phyloP scores from a whole-genome alignment of 2,329 filamentous ascomycete species.

The Acarospora socialis region DNA sequence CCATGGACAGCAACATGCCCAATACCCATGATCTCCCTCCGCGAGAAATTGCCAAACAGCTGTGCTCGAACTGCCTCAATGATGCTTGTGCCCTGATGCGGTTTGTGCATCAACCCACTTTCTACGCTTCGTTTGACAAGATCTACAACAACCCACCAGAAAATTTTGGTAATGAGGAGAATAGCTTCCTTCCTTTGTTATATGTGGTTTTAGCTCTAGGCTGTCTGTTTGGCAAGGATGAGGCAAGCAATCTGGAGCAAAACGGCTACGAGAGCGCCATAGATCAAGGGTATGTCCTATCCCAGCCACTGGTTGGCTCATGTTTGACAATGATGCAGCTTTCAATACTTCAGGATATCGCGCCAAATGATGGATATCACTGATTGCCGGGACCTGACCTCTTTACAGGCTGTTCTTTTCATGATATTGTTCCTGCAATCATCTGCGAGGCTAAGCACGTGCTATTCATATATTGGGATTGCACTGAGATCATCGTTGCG shows the following conservation, averaged over 20 bases:
- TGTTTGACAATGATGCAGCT: slow-evolving; percentile 29
- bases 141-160: slow-evolving; percentile 59
- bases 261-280: slow-evolving; percentile 36
- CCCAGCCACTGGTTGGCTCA: slow-evolving; percentile 6
- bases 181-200: slow-evolving; percentile 53
- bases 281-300: slow-evolving; percentile 37
- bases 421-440: slow-evolving; percentile 72
- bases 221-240: slow-evolving; percentile 53
- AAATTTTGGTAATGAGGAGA: slow-evolving; percentile 48
- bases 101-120: slow-evolving; percentile 68
- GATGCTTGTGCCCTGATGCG: slow-evolving; percentile 51
- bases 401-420: slow-evolving; percentile 61
- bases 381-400: slow-evolving; percentile 56
- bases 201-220: slow-evolving; percentile 59
- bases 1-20: slow-evolving; percentile 40
- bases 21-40: slow-evolving; percentile 56
- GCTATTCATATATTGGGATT: slow-evolving; percentile 68
- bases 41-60: slow-evolving; percentile 38
- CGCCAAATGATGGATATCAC: slow-evolving; percentile 48
- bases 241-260: slow-evolving; percentile 33
- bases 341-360: slow-evolving; percentile 60
- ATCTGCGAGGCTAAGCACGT: slow-evolving; percentile 63
- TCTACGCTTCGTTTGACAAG: slow-evolving; percentile 61
- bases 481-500: slow-evolving; percentile 61
- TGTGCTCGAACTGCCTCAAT: slow-evolving; percentile 46